Evolutionary conservation across 176 grass and related monocot genomes (phyloP).

Genomic region (Dactylis glomerata): DNA sequence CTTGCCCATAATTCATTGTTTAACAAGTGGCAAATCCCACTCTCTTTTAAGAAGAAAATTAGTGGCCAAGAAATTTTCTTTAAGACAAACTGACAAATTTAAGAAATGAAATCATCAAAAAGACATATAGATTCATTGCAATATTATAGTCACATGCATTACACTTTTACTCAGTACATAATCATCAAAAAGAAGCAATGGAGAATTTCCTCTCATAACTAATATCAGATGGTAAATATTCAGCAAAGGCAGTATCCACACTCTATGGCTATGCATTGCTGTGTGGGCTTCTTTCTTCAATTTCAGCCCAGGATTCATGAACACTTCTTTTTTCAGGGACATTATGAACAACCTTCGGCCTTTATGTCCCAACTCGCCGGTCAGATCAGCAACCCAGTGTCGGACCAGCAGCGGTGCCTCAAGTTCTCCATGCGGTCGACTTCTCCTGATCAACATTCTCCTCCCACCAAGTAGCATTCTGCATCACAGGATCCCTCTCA

Average conservation of each 20-base stretch:
- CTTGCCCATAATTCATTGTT: no score
- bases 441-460: slow-evolving; percentile 79
- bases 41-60: neutral
- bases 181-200: neutral
- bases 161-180: neutral
- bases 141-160: neutral
- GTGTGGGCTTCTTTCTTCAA: neutral
- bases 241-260: neutral
- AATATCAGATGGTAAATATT: neutral
- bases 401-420: neutral
- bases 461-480: slow-evolving; percentile 99
- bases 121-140: neutral
- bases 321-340: neutral
- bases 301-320: neutral
- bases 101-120: neutral
- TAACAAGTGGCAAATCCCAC: no score
- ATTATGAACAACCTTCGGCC: neutral
- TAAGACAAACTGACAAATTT: neutral
- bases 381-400: neutral
- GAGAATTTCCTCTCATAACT: neutral
- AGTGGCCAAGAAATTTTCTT: neutral
- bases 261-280: neutral
- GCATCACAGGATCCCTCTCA: slow-evolving; percentile 16
- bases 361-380: neutral
- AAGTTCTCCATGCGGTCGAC: slow-evolving; percentile 80